Evolutionary conservation across 306 rosid genomes (phyloP).

Genomic region (Parietaria judaica): DNA sequence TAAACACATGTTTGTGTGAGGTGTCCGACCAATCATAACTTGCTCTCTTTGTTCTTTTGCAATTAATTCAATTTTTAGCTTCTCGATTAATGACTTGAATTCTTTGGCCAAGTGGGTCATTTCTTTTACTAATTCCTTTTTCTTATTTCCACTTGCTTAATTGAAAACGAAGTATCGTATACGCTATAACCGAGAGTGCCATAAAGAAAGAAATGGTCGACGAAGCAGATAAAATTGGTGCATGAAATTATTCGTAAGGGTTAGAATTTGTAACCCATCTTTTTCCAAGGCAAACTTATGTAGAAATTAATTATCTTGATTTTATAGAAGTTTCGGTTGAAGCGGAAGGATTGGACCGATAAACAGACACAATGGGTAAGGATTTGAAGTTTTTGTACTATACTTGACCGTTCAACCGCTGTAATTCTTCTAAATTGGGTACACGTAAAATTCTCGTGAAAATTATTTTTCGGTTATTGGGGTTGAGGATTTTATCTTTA

Average conservation of each 20-base stretch:
- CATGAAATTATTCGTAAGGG: background rate
- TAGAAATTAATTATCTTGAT: too few relatives aligned
- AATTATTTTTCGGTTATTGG: background rate
- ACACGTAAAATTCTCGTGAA: background rate
- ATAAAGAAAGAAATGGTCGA: slow-evolving; percentile 5
- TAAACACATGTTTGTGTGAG: too few relatives aligned
- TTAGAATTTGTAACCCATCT: too few relatives aligned
- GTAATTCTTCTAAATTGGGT: background rate
- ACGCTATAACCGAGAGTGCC: background rate
- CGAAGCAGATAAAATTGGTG: slow-evolving; percentile 1
- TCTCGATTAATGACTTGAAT: slow-evolving; percentile 15
- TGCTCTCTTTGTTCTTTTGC: background rate
- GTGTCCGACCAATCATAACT: background rate
- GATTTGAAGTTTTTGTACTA: too few relatives aligned
- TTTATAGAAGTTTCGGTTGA: too few relatives aligned
- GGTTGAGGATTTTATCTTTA: too few relatives aligned
- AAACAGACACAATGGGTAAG: too few relatives aligned
- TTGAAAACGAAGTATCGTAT: background rate
- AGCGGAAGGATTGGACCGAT: too few relatives aligned
- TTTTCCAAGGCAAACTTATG: too few relatives aligned
- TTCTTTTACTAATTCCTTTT: background rate
- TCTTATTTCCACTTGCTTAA: too few relatives aligned
- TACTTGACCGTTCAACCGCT: too few relatives aligned
- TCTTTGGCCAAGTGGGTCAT: slow-evolving; percentile 26
- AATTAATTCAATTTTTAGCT: slow-evolving; percentile 17